Evolutionary conservation across 2,329 filamentous ascomycete genomes (phyloP).

Genomic region (Fusarium kyushuense): DNA sequence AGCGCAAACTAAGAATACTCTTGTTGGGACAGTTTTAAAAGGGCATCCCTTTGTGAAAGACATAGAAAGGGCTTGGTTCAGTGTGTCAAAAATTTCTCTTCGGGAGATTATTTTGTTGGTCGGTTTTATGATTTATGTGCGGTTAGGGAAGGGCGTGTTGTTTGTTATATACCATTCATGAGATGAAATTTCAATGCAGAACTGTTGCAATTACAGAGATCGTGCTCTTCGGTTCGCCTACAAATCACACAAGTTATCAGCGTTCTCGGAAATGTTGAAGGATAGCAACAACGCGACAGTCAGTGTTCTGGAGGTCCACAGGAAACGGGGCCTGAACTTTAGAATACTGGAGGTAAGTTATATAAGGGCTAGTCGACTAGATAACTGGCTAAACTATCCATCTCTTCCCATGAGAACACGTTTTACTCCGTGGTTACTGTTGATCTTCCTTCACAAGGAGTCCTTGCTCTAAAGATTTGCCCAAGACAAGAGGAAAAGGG

Average conservation of each 20-base stretch:
- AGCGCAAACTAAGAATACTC: conserved; percentile 4
- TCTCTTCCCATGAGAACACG: no score
- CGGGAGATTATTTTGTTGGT: conserved; percentile 16
- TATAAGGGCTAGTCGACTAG: background rate
- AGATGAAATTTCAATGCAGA: conserved; percentile 26
- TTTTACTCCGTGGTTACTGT: no score
- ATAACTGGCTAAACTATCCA: background rate
- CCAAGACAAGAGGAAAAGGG: background rate
- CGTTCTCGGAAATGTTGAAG: no score
- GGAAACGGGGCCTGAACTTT: background rate
- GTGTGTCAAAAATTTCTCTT: conserved; percentile 19
- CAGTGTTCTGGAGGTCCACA: background rate
- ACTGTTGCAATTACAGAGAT: conserved; percentile 1
- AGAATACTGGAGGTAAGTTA: background rate
- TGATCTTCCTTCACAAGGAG: no score
- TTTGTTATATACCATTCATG: conserved; percentile 45
- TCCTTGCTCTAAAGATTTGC: no score
- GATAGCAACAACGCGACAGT: background rate
- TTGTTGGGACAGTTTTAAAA: conserved; percentile 11
- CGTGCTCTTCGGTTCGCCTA: background rate
- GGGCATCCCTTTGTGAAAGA: conserved; percentile 3
- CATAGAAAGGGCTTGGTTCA: conserved; percentile 1
- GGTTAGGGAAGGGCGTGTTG: conserved; percentile 20
- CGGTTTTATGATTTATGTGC: conserved; percentile 44
- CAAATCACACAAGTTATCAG: background rate